Evolutionary conservation across 2,329 filamentous ascomycete genomes (phyloP).

Genomic region (Colletotrichum chlorophyti): DNA sequence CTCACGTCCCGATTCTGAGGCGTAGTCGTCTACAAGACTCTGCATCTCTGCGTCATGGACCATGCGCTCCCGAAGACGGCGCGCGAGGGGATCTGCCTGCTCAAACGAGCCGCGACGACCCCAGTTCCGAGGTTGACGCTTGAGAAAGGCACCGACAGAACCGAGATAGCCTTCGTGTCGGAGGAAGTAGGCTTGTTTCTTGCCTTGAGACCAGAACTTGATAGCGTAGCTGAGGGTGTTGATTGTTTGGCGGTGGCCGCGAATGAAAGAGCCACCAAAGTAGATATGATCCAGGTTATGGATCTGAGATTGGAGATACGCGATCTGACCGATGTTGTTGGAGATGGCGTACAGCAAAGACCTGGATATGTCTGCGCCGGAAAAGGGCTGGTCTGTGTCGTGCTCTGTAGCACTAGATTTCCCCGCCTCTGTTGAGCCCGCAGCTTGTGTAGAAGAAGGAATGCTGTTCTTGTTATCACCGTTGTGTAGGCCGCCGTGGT

Average conservation of each 20-base stretch:
- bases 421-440: background rate
- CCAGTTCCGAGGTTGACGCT: slow-evolving; percentile 90
- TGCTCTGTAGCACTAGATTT: slow-evolving; percentile 31
- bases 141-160: slow-evolving; percentile 91
- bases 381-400: slow-evolving; percentile 60
- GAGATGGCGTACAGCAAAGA: slow-evolving; percentile 94
- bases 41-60: slow-evolving; percentile 29
- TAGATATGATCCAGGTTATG: slow-evolving; percentile 93
- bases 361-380: slow-evolving; percentile 83
- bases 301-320: slow-evolving; percentile 95
- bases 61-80: slow-evolving; percentile 1
- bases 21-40: slow-evolving; percentile 28
- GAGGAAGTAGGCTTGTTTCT: slow-evolving; percentile 94
- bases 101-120: slow-evolving; percentile 82
- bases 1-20: slow-evolving; percentile 22
- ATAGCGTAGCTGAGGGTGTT: slow-evolving; percentile 97
- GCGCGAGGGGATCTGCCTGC: slow-evolving; percentile 38
- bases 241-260: slow-evolving; percentile 96
- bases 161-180: slow-evolving; percentile 96
- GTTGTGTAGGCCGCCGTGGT: slow-evolving; percentile 65
- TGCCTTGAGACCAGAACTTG: slow-evolving; percentile 94
- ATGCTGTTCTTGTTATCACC: slow-evolving; percentile 48
- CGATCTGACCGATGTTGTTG: slow-evolving; percentile 98
- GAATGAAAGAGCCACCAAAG: slow-evolving; percentile 96
- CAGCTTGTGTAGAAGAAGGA: slow-evolving; percentile 29